A percentile compares a stretch with the other conserved stretches of the same genome.
phyloP scores from a whole-genome alignment of 1,284 basidiomycete genomes.

The Chalciporus piperatoides region DNA sequence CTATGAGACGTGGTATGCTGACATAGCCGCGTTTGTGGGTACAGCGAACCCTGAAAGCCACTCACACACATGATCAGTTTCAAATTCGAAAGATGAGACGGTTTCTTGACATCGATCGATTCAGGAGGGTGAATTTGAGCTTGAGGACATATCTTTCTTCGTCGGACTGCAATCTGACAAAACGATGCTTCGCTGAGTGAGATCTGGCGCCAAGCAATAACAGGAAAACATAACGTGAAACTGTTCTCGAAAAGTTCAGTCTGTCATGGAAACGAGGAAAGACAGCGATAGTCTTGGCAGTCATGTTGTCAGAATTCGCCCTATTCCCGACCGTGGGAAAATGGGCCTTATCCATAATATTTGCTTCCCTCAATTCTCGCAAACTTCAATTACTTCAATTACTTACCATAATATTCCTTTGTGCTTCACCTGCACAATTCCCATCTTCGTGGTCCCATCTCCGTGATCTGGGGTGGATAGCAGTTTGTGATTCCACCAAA shows the following conservation, averaged over 20 bases:
- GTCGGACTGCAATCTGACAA: neutral
- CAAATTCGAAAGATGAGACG: neutral
- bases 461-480: no score
- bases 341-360: neutral
- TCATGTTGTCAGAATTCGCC: no score
- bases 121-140: neutral
- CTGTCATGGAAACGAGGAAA: neutral
- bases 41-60: neutral
- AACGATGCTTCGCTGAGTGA: constrained; percentile 4
- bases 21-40: neutral
- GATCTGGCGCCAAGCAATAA: constrained; percentile 5
- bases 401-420: no score
- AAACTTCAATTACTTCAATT: no score
- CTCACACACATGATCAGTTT: neutral
- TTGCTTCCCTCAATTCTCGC: no score
- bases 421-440: neutral
- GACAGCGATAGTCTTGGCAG: neutral
- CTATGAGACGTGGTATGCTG: neutral
- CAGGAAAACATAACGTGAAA: neutral
- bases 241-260: no score
- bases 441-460: neutral
- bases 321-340: neutral
- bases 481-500: neutral
- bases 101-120: neutral
- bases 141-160: neutral